Conservation (phyloP, 2,329 filamentous ascomycete genomes). For the Emericellopsis cladophorae region DNA sequence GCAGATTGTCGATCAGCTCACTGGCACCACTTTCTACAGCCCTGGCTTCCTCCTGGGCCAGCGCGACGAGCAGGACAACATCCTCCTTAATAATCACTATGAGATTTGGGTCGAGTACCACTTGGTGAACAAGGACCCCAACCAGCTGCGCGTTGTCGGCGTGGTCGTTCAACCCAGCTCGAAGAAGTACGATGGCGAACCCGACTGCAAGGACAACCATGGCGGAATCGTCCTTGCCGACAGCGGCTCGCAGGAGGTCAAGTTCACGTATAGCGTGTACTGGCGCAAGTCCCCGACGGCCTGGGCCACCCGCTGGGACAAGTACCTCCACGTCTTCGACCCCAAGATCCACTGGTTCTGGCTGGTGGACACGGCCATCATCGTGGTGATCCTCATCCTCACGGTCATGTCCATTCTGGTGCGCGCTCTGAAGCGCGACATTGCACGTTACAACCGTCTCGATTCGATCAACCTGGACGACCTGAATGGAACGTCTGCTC, state of each 20-base stretch:
- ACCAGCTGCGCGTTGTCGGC: conserved; percentile 79
- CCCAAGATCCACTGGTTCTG: conserved; percentile 99
- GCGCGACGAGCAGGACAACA: conserved; percentile 37
- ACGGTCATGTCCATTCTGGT: conserved; percentile 90
- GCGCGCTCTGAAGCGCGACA: conserved; percentile 83
- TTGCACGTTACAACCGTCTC: conserved; percentile 89
- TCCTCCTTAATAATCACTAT: conserved; percentile 83
- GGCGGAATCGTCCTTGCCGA: conserved; percentile 50
- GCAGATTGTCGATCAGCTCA: conserved; percentile 62
- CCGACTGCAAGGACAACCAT: conserved; percentile 50
- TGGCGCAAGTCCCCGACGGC: conserved; percentile 77
- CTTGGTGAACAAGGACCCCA: conserved; percentile 50
- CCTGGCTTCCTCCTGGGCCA: conserved; percentile 76
- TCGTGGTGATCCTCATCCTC: conserved; percentile 80
- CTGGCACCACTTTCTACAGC: conserved; percentile 72
- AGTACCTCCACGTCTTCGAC: conserved; percentile 93
- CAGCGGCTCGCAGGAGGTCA: conserved; percentile 40
- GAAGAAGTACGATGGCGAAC: conserved; percentile 40
- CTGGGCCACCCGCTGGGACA: conserved; percentile 98
- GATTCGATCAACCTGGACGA: conserved; percentile 88
- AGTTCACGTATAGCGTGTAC: conserved; percentile 85
- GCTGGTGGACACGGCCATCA: conserved; percentile 87
- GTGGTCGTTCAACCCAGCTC: conserved; percentile 80
- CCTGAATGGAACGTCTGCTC: conserved; percentile 61
- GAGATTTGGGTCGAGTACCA: conserved; percentile 92